phyloP scores from a whole-genome alignment of 805 yeast genomes.

The Kuraishia hungarica region DNA sequence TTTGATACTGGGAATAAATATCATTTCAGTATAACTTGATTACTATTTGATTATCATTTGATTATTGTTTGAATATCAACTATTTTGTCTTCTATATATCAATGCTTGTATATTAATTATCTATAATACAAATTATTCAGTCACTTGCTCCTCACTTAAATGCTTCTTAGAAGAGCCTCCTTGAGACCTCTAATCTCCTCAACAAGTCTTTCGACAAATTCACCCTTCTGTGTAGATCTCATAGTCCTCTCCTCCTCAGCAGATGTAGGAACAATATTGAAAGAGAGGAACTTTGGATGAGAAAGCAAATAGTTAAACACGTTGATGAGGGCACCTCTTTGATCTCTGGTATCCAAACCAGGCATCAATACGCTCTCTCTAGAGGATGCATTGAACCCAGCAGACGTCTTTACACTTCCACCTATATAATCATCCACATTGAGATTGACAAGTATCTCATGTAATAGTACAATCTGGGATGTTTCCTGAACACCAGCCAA shows the following conservation, averaged over 20 bases:
- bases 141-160: not conserved
- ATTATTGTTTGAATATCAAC: too few relatives aligned
- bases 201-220: conserved; percentile 37
- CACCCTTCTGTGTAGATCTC: conserved; percentile 33
- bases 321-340: conserved; percentile 49
- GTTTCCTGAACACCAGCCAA: conserved; percentile 50
- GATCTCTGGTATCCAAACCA: conserved; percentile 53
- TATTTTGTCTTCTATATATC: too few relatives aligned
- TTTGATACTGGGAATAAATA: too few relatives aligned
- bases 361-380: conserved; percentile 28
- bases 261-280: conserved; percentile 57
- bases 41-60: too few relatives aligned
- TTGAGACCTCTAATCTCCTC: conserved; percentile 46
- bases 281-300: conserved; percentile 77
- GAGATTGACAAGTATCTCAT: conserved; percentile 44
- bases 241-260: conserved; percentile 54
- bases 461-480: conserved; percentile 57
- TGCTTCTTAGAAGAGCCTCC: conserved; percentile 21
- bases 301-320: conserved; percentile 66
- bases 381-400: not conserved
- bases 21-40: too few relatives aligned
- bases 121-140: not conserved
- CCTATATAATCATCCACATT: conserved; percentile 37
- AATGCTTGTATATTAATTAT: too few relatives aligned
- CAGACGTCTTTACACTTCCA: not conserved